These are phyloP conservation scores for Penicillium bovifimosum DNA, from an alignment of 495 filamentous ascomycete species.

Conservation along the genomic window DNA sequence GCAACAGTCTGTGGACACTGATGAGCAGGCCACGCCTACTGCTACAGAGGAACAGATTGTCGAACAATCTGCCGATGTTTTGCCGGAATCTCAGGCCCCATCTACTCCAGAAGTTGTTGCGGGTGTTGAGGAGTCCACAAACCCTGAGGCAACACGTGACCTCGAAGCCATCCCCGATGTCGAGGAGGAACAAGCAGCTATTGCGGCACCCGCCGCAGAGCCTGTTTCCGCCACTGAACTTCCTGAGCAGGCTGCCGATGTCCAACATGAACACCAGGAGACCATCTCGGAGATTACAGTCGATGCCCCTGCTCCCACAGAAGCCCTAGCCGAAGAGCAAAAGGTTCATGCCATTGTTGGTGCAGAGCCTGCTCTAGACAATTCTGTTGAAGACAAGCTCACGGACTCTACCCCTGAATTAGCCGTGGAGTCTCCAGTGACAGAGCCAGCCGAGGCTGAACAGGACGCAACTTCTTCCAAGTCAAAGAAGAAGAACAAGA, in stretches of 20 bases:
- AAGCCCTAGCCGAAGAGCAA: neutral
- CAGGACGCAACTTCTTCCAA: slow-evolving; percentile 1
- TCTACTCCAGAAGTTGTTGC: neutral
- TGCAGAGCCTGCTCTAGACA: slow-evolving; percentile 1
- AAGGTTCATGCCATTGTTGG: neutral
- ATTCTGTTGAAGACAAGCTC: neutral
- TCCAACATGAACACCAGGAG: neutral
- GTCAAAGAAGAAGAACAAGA: slow-evolving; percentile 11
- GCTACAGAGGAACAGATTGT: slow-evolving; percentile 12
- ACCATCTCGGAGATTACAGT: neutral
- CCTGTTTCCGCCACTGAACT: neutral
- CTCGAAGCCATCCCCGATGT: slow-evolving; percentile 1
- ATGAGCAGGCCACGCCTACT: slow-evolving; percentile 3
- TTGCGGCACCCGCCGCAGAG: neutral
- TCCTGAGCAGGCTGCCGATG: neutral
- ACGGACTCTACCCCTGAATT: neutral
- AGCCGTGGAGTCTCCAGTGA: neutral
- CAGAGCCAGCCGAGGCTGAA: slow-evolving; percentile 1
- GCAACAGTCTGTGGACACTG: slow-evolving; percentile 7
- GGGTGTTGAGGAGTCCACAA: neutral
- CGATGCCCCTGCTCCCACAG: neutral
- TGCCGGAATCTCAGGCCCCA: neutral
- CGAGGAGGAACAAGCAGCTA: neutral
- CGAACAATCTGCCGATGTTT: neutral
- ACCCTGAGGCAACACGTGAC: neutral